Conservation (phyloP, 768 basidiomycete genomes). For the Pulveroboletus sp. region DNA sequence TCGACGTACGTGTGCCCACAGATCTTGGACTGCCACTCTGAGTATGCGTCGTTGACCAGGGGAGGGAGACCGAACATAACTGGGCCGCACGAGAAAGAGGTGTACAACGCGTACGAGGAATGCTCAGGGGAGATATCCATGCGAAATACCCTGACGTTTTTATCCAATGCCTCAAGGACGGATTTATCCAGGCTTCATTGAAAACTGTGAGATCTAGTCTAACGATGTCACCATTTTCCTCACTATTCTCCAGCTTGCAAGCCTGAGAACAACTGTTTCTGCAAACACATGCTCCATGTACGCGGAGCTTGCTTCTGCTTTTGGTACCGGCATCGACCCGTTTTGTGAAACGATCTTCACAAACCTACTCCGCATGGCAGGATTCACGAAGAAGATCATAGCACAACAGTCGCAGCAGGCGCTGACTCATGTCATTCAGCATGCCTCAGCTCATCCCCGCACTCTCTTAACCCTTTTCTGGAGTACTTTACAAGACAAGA, state of each 20-base stretch:
- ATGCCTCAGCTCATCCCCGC: conserved; percentile 69
- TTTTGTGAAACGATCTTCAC: conserved; percentile 72
- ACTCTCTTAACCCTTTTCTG: conserved; percentile 64
- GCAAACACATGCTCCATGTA: conserved; percentile 75
- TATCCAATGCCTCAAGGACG: conserved; percentile 65
- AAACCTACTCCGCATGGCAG: conserved; percentile 81
- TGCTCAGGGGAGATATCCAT: conserved; percentile 85
- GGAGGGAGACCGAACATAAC: conserved; percentile 97
- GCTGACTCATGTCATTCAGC: conserved; percentile 59
- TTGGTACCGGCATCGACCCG: conserved; percentile 69
- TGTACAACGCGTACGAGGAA: conserved; percentile 75
- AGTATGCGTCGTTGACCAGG: conserved; percentile 40
- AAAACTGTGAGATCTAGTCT: conserved; percentile 64
- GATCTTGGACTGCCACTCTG: background rate
- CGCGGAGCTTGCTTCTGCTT: conserved; percentile 59
- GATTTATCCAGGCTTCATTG: conserved; percentile 74
- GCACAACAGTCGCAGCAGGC: conserved; percentile 80
- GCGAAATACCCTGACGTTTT: conserved; percentile 71
- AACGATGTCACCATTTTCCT: background rate
- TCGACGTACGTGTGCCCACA: conserved; percentile 53
- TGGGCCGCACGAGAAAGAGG: conserved; percentile 82
- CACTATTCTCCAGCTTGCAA: conserved; percentile 54
- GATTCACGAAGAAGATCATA: conserved; percentile 88
- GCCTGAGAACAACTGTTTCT: conserved; percentile 88
- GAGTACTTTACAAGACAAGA: conserved; percentile 75